Conservation (phyloP, 1,139 yeast species). For the Kodamaea derodonti region DNA sequence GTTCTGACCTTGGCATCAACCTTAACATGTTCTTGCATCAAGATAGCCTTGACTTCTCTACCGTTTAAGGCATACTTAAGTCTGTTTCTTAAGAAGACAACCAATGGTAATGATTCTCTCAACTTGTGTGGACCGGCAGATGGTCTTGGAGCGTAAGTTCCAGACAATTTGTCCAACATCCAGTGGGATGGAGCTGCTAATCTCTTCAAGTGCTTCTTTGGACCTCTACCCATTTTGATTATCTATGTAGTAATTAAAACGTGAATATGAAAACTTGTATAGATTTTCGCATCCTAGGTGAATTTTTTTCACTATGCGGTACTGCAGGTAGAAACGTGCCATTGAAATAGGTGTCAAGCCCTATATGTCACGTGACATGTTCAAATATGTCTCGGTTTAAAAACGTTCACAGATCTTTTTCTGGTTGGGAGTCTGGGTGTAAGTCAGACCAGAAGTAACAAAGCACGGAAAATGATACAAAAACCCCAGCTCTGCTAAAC, state of each 20-base stretch:
- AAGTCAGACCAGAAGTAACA: too few relatives aligned
- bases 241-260: conserved; percentile 6
- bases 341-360: conserved; percentile 10
- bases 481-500: too few relatives aligned
- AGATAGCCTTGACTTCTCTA: conserved; percentile 98
- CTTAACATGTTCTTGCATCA: conserved; percentile 98
- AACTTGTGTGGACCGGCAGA: conserved; percentile 99
- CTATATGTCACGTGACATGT: conserved; percentile 3
- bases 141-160: conserved; percentile 99
- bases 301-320: not conserved
- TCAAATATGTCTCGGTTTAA: too few relatives aligned
- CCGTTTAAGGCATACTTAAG: conserved; percentile 99
- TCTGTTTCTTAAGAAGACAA: conserved; percentile 98
- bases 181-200: conserved; percentile 99
- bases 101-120: conserved; percentile 97
- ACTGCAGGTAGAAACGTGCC: not conserved
- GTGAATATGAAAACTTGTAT: not conserved
- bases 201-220: conserved; percentile 92
- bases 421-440: too few relatives aligned
- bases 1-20: conserved; percentile 99
- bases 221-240: conserved; percentile 25
- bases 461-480: too few relatives aligned
- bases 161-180: conserved; percentile 99
- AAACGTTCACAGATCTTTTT: too few relatives aligned
- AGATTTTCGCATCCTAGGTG: not conserved